Base-by-base conservation (phyloP, 176 grass and related monocot genomes). In the Oropetium thomaeum region DNA sequence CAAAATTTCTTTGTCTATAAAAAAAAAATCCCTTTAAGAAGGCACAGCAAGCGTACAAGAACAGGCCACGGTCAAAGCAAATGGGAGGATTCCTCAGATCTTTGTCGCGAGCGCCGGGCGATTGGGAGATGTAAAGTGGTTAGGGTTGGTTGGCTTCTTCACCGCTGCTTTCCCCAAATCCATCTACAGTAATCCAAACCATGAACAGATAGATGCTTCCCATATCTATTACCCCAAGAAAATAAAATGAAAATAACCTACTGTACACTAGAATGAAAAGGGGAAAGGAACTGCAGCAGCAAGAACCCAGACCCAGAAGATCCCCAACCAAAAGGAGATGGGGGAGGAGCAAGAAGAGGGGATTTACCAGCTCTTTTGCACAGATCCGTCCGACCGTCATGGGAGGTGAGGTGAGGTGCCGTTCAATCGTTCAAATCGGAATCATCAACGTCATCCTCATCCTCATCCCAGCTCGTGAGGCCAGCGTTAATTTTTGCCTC, bases 361-460 rank as follows among this genome's bases (percentile, higher is more conserved):
- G 15, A 71, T 37, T 71, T 63, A 71, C 78, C 78, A 1, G 66
- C 54, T 61, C 67, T 20, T 70, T 43, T 57, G 53, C 22, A 62
- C 40, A 61, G 66, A 80, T 80, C 78, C 39, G 65, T 61, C 28
- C 16, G 65, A 48, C 28, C 16, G 15, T 19, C 43, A 40, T 5
- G 42, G 8, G 42, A 44, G 9, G n/a, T n/a, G 45, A 53, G 49
- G 49, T 22, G 19, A n/a, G 38, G 65, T 47, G 8, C 22, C 7
- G 67, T 71, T 71, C 67, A 81, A 81, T 71, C 63, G 67, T 71
- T 71, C 67, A 52, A 13, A 10, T 60, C 55, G 44, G 8, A 65
- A 78, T 57, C 32, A 51, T 53, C 44, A 55, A 8, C 26, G 8
- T 59, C 37, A 61, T n/a, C 62, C 25, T 42, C 43, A 33, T 9